Evolutionary conservation across 495 filamentous ascomycete genomes (phyloP), one percentile per base, ranked within the genome.

Genomic region (Poronia punctata): DNA sequence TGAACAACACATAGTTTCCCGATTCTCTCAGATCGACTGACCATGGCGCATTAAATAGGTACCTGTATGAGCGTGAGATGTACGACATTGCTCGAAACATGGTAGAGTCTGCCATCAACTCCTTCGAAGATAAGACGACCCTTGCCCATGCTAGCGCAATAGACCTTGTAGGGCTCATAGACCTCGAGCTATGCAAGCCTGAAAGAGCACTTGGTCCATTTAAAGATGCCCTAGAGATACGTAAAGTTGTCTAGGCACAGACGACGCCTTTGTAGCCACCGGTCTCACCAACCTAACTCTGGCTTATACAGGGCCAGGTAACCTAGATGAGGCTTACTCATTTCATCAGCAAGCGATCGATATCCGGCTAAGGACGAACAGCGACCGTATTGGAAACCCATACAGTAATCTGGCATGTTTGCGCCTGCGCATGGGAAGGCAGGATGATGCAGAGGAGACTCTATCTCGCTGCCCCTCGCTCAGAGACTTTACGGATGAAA

Each of bases 331-430:
- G 27, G 57, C 57, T 14, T 46, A 40, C 11, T 40, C 48, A 1
- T 27, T 31, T 9, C 48, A 56, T 26, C 21, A 52, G 19, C 22
- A 45, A 30, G 55, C 54, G 7, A 50, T 60, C 15, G 40, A 43
- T 9, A 53, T 60, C 27, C 54, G 57, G 5, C 34, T 55, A 10
- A 11, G 35, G n/a, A 38, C 40, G 10, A 43, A 46, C 21, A 52
- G 38, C 24, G 39, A 52, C 31, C 12, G 51, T 11, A 60, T 58
- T 27, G 54, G 51, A 7, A 60, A 60, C 32, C 53, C 51, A 6
- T 60, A 60, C 31, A 55, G 48, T 36, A 57, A 58, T 26, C 47
- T 57, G 48, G 41, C 54, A 6, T 53, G 54, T 37, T 31, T 55
- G 16, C 32, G 50, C 5, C 43, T 60, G 17, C 26, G 49, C 4